phyloP scores from a whole-genome alignment of 345 rosid genomes.

The Cardamine occulta region DNA sequence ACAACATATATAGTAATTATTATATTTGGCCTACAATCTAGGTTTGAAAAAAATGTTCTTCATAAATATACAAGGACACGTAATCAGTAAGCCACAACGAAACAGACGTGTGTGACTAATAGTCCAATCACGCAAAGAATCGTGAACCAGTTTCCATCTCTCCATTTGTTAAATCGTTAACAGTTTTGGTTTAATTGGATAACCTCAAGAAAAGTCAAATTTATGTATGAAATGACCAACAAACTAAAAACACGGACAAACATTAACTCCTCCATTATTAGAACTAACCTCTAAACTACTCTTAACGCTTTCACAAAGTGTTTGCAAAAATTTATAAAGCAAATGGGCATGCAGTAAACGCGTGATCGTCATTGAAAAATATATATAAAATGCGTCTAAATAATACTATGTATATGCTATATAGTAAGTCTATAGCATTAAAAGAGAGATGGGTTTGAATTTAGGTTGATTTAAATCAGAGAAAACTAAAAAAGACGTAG shows the following conservation, averaged over 20 bases:
- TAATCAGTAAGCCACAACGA: slow-evolving; percentile 4
- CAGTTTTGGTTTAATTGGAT: slow-evolving; percentile 9
- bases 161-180: background rate
- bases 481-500: slow-evolving; percentile 1
- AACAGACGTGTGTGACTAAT: slow-evolving; percentile 10
- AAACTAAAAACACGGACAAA: slow-evolving; percentile 24
- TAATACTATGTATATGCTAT: background rate
- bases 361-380: background rate
- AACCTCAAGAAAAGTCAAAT: slow-evolving; percentile 29
- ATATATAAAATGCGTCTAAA: background rate
- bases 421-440: background rate
- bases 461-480: background rate
- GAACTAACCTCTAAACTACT: slow-evolving; percentile 13
- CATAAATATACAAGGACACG: background rate
- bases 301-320: slow-evolving; percentile 17
- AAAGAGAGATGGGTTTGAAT: background rate
- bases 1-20: background rate
- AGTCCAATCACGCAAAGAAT: background rate
- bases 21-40: background rate
- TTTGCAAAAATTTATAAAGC: background rate
- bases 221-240: slow-evolving; percentile 10
- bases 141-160: slow-evolving; percentile 2
- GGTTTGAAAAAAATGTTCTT: background rate
- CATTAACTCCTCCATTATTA: slow-evolving; percentile 31
- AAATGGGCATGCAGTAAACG: slow-evolving; percentile 16